Evolutionary conservation across 2,329 filamentous ascomycete species (phyloP), one percentile per base, ranked within the genome.

Genomic region (Pezicula rhizophila): DNA sequence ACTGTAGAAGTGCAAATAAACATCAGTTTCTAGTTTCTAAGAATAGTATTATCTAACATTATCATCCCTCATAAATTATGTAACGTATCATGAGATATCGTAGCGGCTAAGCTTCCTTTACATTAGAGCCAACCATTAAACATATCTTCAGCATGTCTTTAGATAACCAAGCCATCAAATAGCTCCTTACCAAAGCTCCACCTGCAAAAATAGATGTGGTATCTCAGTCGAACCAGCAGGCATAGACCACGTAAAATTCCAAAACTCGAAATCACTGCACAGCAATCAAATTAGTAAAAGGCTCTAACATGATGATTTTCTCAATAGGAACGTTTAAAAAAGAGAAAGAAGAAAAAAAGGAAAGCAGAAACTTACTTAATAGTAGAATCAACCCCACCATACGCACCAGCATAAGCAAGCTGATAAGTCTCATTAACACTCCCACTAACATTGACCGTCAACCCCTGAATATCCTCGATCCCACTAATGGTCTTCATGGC

Each of bases 401-500:
- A 57, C 12, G 10, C 35, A 15, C 57, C 57, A 14, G 57, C 56
- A 45, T 47, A 60, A 7, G 49, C 49, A 14, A 60, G 34, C 1
- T 48, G 34, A 38, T 53, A 60, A 5, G 50, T 49, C 17, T 26
- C 26, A 34, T 59, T 54, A 7, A 57, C 51, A 46, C 52, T 58
- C 4, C 58, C 58, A 11, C 67, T 64, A 0, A 78, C 65, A 0
- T 61, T 65, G 0, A 80, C 68, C 1, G 63, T 58, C 2, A 79
- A 51, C 1, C 76, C 75, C 28, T 71, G 69, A 0, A 80, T 62
- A 52, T 78, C 76, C 0, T 59, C 63, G 69, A 75, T 78, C 2
- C 65, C 60, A 0, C 57, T 38, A 1, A 80, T 63, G 28, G 74
- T 74, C 5, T 64, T 66, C 55, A 69, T 72, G 2, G 65, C 61